Evolutionary conservation across 306 rosid species (phyloP), one percentile per base, ranked within the genome.

Genomic region (Amphicarpaea edgeworthii): DNA sequence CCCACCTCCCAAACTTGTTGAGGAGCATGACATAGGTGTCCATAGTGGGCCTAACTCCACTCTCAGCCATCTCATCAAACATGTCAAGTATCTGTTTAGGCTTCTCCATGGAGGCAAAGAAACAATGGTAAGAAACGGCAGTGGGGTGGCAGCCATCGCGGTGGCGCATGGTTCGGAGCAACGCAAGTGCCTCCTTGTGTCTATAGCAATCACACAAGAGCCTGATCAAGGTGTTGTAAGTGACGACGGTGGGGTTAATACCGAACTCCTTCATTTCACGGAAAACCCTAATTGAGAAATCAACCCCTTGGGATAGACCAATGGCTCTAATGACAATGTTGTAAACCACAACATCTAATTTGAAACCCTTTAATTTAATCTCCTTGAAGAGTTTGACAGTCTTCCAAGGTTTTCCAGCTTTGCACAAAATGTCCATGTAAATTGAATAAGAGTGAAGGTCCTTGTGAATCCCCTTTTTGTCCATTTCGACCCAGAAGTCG

Each of bases 401-500:
- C 81, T 95, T 92, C 90, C 90, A 91, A 28, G 97, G 91, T 68
- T 95, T 95, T n/a, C 96, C 96, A 21, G 92, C 85, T 87, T 92
- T 92, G 37, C 91, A 84, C n/a, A 83, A 69, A 12, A 95, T 87
- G 77, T 95, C 97, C 98, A 94, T 94, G 71, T 88, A 94, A 54
- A 86, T 90, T 1, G 98, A 83, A 77, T 90, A 94, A 0, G 97
- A 90, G 37, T 95, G 91, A 8, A 89, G 49, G 84, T 92, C 88
- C 80, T 94, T 94, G 19, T 59, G 55, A 28, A 94, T 83, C 28
- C 92, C 93, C 57, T 73, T 90, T 55, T 21, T 76, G 67, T 94
- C 98, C 96, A 94, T 94, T 83, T 88, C 97, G 37, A 87, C 90
- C 98, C 97, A 94, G 41, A 90, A 88, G 61, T 91, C 98, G 60